Conservation (phyloP, 1,284 basidiomycete species). For the Rhodofomes roseus region DNA sequence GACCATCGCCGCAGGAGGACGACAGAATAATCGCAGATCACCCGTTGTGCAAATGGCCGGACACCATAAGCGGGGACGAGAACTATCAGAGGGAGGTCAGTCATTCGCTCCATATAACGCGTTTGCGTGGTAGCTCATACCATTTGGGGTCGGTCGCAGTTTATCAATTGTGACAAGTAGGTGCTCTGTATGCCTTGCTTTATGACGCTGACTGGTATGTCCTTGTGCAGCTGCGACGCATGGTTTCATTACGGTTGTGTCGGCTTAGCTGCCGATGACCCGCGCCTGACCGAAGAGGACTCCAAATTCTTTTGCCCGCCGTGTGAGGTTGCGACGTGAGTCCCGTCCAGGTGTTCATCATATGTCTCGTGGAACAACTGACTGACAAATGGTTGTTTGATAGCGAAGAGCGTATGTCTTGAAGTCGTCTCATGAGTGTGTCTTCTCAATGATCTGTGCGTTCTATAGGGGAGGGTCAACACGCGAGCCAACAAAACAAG, state of each 20-base stretch:
- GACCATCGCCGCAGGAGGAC: background rate
- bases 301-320: constrained; percentile 26
- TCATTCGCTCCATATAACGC: background rate
- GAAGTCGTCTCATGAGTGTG: background rate
- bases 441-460: background rate
- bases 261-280: constrained; percentile 23
- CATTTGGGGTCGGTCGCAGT: background rate
- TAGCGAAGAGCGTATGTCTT: background rate
- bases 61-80: constrained; percentile 4
- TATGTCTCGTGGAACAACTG: too few relatives aligned
- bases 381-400: too few relatives aligned
- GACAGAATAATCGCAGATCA: background rate
- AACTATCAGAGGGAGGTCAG: constrained; percentile 13
- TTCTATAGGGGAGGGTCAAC: constrained; percentile 6
- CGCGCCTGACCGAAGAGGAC: constrained; percentile 17
- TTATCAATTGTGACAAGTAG: constrained; percentile 16
- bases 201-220: background rate
- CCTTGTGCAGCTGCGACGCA: constrained; percentile 25
- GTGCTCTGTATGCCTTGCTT: background rate
- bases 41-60: constrained; percentile 9
- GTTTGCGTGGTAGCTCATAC: background rate
- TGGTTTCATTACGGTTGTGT: constrained; percentile 36
- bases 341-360: background rate
- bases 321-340: constrained; percentile 15
- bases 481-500: background rate